phyloP scores from a whole-genome alignment of 2,329 filamentous ascomycete species.

The Stemphylium lycopersici region DNA sequence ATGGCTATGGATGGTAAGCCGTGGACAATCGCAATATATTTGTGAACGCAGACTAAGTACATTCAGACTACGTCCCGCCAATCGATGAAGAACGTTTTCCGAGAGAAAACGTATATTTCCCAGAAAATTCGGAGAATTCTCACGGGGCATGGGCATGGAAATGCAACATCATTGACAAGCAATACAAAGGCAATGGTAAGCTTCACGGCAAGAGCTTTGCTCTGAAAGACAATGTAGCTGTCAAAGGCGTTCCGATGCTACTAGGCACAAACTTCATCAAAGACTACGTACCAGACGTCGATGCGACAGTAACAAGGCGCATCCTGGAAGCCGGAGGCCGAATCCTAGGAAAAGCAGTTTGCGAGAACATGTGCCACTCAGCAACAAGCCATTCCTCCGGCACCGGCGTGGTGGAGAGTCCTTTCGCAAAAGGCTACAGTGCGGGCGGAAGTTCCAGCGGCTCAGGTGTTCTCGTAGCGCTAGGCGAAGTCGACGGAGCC shows the following conservation, averaged over 20 bases:
- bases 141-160: constrained; percentile 55
- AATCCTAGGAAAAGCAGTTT: constrained; percentile 40
- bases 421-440: constrained; percentile 53
- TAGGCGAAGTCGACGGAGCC: constrained; percentile 53
- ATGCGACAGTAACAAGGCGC: constrained; percentile 40
- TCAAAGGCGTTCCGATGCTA: constrained; percentile 42
- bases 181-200: constrained; percentile 25
- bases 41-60: not conserved
- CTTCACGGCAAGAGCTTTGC: constrained; percentile 47
- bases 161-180: constrained; percentile 45
- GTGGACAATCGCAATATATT: constrained; percentile 21
- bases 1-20: constrained; percentile 45
- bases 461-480: constrained; percentile 54
- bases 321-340: constrained; percentile 37
- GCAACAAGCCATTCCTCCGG: constrained; percentile 39
- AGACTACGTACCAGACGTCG: constrained; percentile 19
- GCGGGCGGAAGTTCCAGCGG: constrained; percentile 59
- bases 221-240: constrained; percentile 43
- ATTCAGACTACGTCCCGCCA: constrained; percentile 42
- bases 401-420: constrained; percentile 57
- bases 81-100: constrained; percentile 45
- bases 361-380: constrained; percentile 43
- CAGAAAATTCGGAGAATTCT: constrained; percentile 42
- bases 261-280: constrained; percentile 35
- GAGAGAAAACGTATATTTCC: constrained; percentile 38